Percentiles rank a stretch among this genome's conserved stretches.
Conservation (phyloP, 495 filamentous ascomycete species). For the Venustampulla echinocandica region DNA sequence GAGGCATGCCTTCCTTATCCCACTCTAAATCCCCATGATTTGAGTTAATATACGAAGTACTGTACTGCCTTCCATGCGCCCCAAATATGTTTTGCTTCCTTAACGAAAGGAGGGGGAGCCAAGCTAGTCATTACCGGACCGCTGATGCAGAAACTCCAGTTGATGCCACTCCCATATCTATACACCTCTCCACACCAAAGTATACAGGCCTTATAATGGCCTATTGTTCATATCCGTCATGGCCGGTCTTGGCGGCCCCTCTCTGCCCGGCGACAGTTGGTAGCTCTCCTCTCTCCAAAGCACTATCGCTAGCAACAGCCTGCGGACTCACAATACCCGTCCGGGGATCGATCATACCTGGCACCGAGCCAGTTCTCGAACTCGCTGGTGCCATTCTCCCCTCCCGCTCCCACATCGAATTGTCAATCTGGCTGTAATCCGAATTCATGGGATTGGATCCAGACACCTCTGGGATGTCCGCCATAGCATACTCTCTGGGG, state of each 20-base stretch:
- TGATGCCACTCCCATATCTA: no score
- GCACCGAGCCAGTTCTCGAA: background rate
- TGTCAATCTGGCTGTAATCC: background rate
- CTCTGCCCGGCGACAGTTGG: background rate
- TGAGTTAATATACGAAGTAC: no score
- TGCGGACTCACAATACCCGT: conserved; percentile 27
- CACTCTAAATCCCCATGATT: no score
- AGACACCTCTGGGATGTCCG: conserved; percentile 28
- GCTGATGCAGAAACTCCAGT: no score
- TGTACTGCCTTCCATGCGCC: no score
- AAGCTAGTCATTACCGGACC: no score
- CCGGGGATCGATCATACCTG: conserved; percentile 26
- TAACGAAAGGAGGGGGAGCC: no score
- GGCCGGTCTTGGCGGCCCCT: background rate
- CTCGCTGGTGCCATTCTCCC: background rate
- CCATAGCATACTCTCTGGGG: conserved; percentile 24
- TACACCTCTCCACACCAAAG: no score
- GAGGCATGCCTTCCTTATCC: no score
- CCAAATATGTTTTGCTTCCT: no score
- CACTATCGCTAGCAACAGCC: conserved; percentile 23
- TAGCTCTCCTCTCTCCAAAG: conserved; percentile 18
- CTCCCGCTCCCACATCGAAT: background rate
- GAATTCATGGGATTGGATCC: conserved; percentile 9
- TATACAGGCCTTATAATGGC: no score
- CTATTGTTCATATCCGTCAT: conserved; percentile 1